Evolutionary conservation across 306 rosid species (phyloP), one percentile per base, ranked within the genome.

Genomic region (Benincasa hispida): DNA sequence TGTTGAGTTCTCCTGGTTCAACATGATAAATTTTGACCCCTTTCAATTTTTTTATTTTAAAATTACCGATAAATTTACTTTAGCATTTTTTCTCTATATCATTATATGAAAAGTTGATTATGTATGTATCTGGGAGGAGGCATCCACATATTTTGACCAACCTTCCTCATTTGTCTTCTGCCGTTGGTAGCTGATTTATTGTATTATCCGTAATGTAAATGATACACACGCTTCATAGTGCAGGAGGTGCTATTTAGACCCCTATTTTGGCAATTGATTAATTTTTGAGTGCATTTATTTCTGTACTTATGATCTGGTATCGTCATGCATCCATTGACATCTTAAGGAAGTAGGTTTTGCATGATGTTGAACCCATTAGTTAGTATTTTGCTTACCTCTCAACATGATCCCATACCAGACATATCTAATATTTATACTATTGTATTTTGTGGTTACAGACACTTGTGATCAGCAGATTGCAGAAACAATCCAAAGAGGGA

Each of bases 401-500:
- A 17, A 63, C 45, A 39, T 41, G 41, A 10, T 8, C 19, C 70
- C 35, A 15, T 34, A 32, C 41, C 27, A 34, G 48, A 35, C 35
- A 28, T 39, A 66, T 18, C 74, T 41, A 41, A 41, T 22, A 22
- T 67, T 21, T 21, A 41, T 41, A 32, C 42, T 41, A 41, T 41
- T 3, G 17, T 41, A 53, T 75, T 75, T 22, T 60, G 45, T 76
- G 79, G 74, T 48, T 45, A 77, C 97, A 94, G 98, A 89, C 98
- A 65, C 25, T 85, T 74, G 78, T 92, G 77, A 94, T 94, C 80
- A 91, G 91, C 84, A 90, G 82, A 87, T 90, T 91, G 96, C 96
- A 84, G 85, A 94, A 89, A 82, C 81, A 77, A 12, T 82, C 95
- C 21, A 90, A 89, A 89, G 95, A 89, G 91, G 99, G 97, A 27